Conservation (phyloP, 345 rosid species). For the Gossypium herbaceum region DNA sequence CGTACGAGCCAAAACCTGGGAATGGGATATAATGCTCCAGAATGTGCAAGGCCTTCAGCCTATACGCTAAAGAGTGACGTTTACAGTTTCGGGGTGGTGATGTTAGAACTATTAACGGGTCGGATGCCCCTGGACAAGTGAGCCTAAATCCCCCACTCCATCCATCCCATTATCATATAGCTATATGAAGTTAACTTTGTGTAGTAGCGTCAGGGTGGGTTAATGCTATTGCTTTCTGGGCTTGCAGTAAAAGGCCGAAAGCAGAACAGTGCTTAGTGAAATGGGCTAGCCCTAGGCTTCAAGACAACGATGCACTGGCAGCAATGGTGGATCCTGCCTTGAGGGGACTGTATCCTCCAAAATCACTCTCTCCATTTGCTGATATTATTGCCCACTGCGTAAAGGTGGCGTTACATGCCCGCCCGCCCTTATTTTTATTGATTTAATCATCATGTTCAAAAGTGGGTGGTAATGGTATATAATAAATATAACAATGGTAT, state of each 20-base stretch:
- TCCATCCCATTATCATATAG: not conserved
- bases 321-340: slow-evolving; percentile 87
- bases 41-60: slow-evolving; percentile 62
- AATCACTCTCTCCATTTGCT: slow-evolving; percentile 72
- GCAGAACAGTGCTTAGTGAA: slow-evolving; percentile 71
- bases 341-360: slow-evolving; percentile 83
- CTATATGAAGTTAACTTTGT: not conserved
- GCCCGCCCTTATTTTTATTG: too few species aligned
- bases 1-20: slow-evolving; percentile 87
- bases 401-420: slow-evolving; percentile 37
- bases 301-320: slow-evolving; percentile 56
- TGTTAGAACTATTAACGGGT: slow-evolving; percentile 86
- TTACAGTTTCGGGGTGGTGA: slow-evolving; percentile 93
- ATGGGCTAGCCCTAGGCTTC: slow-evolving; percentile 81
- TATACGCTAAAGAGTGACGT: slow-evolving; percentile 85
- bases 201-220: not conserved
- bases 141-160: not conserved
- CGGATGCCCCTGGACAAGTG: slow-evolving; percentile 84
- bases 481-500: too few species aligned
- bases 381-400: slow-evolving; percentile 77
- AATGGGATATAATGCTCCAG: slow-evolving; percentile 92
- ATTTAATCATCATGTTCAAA: not conserved
- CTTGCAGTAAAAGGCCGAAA: slow-evolving; percentile 53
- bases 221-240: not conserved
- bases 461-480: too few species aligned